phyloP scores from a whole-genome alignment of 306 rosid genomes.

The Gleditsia sinensis region DNA sequence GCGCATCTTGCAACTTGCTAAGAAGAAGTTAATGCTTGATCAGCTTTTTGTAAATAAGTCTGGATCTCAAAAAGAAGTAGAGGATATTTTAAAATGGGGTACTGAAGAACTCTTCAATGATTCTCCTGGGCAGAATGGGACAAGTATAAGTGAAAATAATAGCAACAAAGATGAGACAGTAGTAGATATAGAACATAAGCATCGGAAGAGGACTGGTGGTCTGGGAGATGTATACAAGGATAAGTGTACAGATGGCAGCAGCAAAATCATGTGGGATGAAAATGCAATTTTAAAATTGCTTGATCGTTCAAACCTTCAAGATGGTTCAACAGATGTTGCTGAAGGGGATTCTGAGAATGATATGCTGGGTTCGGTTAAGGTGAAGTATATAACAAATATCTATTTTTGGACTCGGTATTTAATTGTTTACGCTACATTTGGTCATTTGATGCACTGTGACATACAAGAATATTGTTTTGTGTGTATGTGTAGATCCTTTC shows the following conservation, averaged over 20 bases:
- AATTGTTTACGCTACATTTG: background rate
- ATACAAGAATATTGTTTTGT: background rate
- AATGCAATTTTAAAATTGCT: constrained; percentile 89
- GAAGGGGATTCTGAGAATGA: constrained; percentile 94
- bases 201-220: constrained; percentile 89
- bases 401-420: constrained; percentile 26
- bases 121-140: constrained; percentile 62
- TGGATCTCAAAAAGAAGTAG: constrained; percentile 96
- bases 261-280: constrained; percentile 94
- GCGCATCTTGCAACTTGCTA: constrained; percentile 99
- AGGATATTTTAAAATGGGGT: constrained; percentile 98
- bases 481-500: background rate
- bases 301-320: constrained; percentile 91
- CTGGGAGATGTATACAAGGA: constrained; percentile 94
- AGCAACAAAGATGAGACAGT: constrained; percentile 75
- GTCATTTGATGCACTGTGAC: constrained; percentile 2
- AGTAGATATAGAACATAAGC: constrained; percentile 76
- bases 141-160: constrained; percentile 64
- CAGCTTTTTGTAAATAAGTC: constrained; percentile 98
- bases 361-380: constrained; percentile 98
- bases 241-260: constrained; percentile 85
- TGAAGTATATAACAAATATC: constrained; percentile 42
- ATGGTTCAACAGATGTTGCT: constrained; percentile 68
- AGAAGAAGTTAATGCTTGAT: constrained; percentile 98
- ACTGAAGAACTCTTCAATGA: constrained; percentile 94